These are phyloP conservation scores for Lachancea lanzarotensis DNA, from an alignment of 805 yeast species.

Conservation along the genomic window DNA sequence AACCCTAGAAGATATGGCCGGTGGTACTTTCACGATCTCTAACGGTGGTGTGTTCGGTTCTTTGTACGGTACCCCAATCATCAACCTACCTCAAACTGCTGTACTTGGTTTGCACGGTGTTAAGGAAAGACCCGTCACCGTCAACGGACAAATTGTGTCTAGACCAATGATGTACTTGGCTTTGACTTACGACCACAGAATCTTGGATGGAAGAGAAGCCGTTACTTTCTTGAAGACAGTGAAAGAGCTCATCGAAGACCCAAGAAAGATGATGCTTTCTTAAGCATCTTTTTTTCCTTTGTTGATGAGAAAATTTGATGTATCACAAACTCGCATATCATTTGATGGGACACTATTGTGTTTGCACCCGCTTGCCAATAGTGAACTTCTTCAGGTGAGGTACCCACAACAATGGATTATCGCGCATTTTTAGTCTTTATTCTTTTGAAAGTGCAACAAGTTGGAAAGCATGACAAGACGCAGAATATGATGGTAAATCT, in stretches of 20 bases:
- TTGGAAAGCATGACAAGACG: not conserved
- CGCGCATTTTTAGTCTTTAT: not conserved
- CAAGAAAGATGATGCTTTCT: slow-evolving; percentile 87
- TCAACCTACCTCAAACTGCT: slow-evolving; percentile 97
- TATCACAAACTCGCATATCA: not conserved
- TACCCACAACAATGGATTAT: not conserved
- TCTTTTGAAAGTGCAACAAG: not conserved
- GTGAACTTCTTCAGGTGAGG: no score
- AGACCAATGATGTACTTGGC: slow-evolving; percentile 99
- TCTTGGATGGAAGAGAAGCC: slow-evolving; percentile 97
- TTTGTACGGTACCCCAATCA: slow-evolving; percentile 95
- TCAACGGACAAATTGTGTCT: slow-evolving; percentile 89
- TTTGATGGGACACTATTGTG: no score
- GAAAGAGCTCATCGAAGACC: slow-evolving; percentile 96
- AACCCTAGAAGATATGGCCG: slow-evolving; percentile 97
- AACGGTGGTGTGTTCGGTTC: slow-evolving; percentile 99
- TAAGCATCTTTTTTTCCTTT: slow-evolving; percentile 18
- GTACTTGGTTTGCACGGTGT: slow-evolving; percentile 96
- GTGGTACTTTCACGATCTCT: slow-evolving; percentile 98
- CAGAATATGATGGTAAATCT: not conserved
- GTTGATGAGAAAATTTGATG: not conserved
- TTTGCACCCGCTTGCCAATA: no score
- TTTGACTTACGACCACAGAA: slow-evolving; percentile 95
- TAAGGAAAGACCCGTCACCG: slow-evolving; percentile 95
- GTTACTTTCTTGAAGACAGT: slow-evolving; percentile 93